Conservation (phyloP, 78 protist species). For the Dictyostelium purpureum region DNA sequence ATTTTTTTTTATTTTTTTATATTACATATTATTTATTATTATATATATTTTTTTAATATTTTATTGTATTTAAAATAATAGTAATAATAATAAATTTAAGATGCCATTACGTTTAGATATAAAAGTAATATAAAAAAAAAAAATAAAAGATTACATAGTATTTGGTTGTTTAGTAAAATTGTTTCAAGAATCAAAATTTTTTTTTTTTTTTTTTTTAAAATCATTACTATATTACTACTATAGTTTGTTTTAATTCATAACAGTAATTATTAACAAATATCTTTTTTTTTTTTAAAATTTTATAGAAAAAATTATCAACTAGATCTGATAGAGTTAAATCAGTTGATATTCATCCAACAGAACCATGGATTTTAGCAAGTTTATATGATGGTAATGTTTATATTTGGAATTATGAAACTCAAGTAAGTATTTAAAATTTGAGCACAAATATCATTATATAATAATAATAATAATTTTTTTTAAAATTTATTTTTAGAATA, state of each 20-base stretch:
- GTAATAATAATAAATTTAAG: not conserved
- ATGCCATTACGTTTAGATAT: conserved; percentile 54
- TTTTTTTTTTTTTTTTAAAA: too few species aligned
- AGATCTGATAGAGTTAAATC: conserved; percentile 98
- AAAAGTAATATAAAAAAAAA: too few species aligned
- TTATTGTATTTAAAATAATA: too few species aligned
- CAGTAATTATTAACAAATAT: not conserved
- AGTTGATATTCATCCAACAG: conserved; percentile 98
- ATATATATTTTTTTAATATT: too few species aligned
- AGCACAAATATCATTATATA: not conserved
- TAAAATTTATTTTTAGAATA: conserved; percentile 52
- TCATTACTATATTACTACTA: not conserved
- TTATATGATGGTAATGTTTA: conserved; percentile 96
- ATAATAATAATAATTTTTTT: not conserved
- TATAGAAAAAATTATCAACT: conserved; percentile 89
- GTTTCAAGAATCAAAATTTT: not conserved
- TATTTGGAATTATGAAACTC: conserved; percentile 96
- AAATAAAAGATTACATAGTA: too few species aligned
- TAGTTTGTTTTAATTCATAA: not conserved
- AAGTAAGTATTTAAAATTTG: conserved; percentile 30
- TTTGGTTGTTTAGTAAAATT: not conserved
- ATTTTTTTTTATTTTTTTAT: too few species aligned
- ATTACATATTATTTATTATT: too few species aligned
- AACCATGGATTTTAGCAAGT: conserved; percentile 96
- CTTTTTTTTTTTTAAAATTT: not conserved